These are phyloP conservation scores for Polygonum maritimum DNA, from an alignment of 148 eudicot species.

Conservation along the genomic window DNA sequence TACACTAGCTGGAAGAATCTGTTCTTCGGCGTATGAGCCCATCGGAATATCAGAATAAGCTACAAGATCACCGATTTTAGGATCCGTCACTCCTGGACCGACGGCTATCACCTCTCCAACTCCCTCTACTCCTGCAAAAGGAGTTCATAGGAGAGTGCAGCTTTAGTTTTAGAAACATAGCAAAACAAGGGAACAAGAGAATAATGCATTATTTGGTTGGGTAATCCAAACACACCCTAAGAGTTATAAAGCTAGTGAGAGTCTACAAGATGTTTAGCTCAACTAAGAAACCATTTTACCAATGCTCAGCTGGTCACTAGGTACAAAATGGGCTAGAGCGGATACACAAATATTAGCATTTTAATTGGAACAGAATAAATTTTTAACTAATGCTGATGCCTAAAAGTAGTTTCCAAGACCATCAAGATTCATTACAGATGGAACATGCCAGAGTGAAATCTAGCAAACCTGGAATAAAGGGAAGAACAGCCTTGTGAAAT, in stretches of 20 bases:
- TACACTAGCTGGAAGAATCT: slow-evolving; percentile 13
- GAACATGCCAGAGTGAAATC: not conserved
- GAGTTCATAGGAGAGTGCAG: not conserved
- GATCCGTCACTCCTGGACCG: slow-evolving; percentile 65
- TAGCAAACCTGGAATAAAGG: slow-evolving; percentile 71
- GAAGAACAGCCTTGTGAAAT: slow-evolving; percentile 53
- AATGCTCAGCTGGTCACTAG: too few species aligned
- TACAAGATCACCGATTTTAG: slow-evolving; percentile 65
- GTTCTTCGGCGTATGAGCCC: slow-evolving; percentile 87
- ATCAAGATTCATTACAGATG: not conserved
- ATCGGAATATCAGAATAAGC: slow-evolving; percentile 62
- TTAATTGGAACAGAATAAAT: too few species aligned
- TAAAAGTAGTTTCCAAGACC: too few species aligned
- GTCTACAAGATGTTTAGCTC: not conserved
- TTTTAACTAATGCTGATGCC: too few species aligned
- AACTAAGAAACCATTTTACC: not conserved
- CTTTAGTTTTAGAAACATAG: too few species aligned
- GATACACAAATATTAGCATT: too few species aligned
- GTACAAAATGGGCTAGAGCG: too few species aligned
- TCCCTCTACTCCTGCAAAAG: slow-evolving; percentile 65
- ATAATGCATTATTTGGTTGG: too few species aligned
- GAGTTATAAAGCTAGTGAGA: not conserved
- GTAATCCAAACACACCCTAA: not conserved
- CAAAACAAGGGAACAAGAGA: not conserved
- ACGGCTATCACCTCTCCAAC: slow-evolving; percentile 80